A percentile compares a stretch with the other conserved stretches of the same genome.
These are phyloP conservation scores for Ligustrum vulgare DNA, from an alignment of 257 asterid genomes.

Conservation along the genomic window DNA sequence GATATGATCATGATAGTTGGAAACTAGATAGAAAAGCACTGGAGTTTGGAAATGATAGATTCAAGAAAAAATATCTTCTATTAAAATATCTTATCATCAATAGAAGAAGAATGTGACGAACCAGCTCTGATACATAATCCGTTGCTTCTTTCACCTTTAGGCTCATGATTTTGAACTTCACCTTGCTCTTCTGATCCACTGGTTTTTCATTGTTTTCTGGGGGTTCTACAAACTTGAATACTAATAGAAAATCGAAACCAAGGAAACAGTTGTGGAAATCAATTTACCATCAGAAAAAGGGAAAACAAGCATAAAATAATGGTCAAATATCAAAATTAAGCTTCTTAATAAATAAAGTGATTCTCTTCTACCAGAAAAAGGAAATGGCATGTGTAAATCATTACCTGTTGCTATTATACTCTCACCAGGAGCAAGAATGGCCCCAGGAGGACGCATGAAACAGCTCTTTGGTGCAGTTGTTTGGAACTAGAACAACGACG, in stretches of 20 bases:
- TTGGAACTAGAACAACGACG: slow-evolving; percentile 64
- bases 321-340: neutral
- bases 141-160: slow-evolving; percentile 83
- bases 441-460: slow-evolving; percentile 98
- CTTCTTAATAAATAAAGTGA: neutral
- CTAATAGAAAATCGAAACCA: slow-evolving; percentile 43
- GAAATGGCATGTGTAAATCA: slow-evolving; percentile 13
- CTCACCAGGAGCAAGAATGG: slow-evolving; percentile 93
- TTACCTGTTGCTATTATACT: slow-evolving; percentile 88
- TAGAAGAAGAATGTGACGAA: slow-evolving; percentile 36
- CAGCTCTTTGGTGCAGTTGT: slow-evolving; percentile 96
- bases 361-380: slow-evolving; percentile 6
- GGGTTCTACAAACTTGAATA: slow-evolving; percentile 91
- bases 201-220: slow-evolving; percentile 94
- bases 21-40: neutral
- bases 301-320: neutral
- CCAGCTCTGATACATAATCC: slow-evolving; percentile 96
- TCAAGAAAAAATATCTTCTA: neutral
- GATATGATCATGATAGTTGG: neutral
- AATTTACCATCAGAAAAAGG: slow-evolving; percentile 4
- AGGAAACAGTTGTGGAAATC: slow-evolving; percentile 15
- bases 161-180: slow-evolving; percentile 96
- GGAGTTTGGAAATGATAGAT: neutral
- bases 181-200: slow-evolving; percentile 85
- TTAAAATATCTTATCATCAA: no score